Base-by-base conservation (phyloP, 768 basidiomycete species). In the Trametes meyenii region DNA sequence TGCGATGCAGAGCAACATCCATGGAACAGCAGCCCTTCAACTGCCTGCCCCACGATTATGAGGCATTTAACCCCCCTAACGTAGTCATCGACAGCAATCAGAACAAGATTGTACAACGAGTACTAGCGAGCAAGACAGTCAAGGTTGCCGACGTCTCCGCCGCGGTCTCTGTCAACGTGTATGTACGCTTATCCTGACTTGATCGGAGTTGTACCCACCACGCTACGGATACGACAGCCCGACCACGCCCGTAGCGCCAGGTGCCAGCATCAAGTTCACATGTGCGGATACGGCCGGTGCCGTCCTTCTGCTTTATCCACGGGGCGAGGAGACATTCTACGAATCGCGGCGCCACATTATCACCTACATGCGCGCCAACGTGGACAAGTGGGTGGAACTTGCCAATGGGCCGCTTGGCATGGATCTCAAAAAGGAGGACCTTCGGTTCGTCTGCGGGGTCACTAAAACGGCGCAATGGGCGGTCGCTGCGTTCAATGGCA, bases 251-350 rank as follows among this genome's bases (percentile, higher is more conserved):
- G 8, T 33, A 33, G 29, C 29, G 33, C 13, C 46, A 33, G 55
- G 36, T 29, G 29, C 29, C 4, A 33, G 29, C 29, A 33, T 33
- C 48, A 21, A 50, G 39, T 64, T 35, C 43, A 24, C 51, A 33
- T 65, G 60, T 48, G 50, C 24, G 5, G 59, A 57, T 19, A 48
- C 52, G 1, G 23, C 56, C 21, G 64, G 64, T 17, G 64, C 64
- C 0, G 21, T 65, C 3, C 51, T 65, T 11, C 23, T 61, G 14
- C 38, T 65, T 19, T 38, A 50, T 12, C 39, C 29, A 8, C 29
- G 29, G 17, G 39, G 39, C 14, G 39, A 40, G 17, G 39, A n/a
- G 55, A 21, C n/a, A 14, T 21, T 46, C 3, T 35, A 19, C 13
- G 45, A 49, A 16, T 29, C 14, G 13, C 36, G 35, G 35, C 49